These are phyloP conservation scores for Cupressus sempervirens DNA, from an alignment of 75 land plant genomes.

Conservation along the genomic window DNA sequence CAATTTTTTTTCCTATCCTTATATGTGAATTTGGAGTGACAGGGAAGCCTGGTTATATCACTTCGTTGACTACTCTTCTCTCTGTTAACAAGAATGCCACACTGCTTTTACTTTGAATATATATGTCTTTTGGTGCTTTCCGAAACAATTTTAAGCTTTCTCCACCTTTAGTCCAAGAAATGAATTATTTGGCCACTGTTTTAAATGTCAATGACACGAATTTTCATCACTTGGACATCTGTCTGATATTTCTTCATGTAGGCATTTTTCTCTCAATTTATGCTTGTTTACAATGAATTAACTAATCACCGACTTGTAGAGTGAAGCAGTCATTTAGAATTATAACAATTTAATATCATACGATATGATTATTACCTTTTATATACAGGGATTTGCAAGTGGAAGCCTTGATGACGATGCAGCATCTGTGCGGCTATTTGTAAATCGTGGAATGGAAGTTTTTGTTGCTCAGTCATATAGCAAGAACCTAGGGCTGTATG, in stretches of 20 bases:
- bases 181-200: background rate
- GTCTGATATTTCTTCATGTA: background rate
- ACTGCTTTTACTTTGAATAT: background rate
- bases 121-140: background rate
- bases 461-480: constrained; percentile 95
- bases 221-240: background rate
- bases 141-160: background rate
- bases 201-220: background rate
- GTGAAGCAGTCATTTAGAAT: background rate
- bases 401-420: constrained; percentile 96
- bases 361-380: background rate
- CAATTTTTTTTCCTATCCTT: background rate
- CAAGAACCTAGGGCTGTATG: constrained; percentile 93
- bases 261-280: background rate
- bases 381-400: constrained; percentile 88
- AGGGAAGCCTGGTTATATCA: background rate
- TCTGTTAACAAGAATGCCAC: background rate
- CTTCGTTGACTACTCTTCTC: background rate
- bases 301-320: background rate
- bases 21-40: background rate
- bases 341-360: background rate
- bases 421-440: constrained; percentile 80
- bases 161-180: background rate
- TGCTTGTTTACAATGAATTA: background rate
- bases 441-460: constrained; percentile 83